Evolutionary conservation across 2,329 filamentous ascomycete genomes (phyloP).

Genomic region (Colletotrichum spinosum): DNA sequence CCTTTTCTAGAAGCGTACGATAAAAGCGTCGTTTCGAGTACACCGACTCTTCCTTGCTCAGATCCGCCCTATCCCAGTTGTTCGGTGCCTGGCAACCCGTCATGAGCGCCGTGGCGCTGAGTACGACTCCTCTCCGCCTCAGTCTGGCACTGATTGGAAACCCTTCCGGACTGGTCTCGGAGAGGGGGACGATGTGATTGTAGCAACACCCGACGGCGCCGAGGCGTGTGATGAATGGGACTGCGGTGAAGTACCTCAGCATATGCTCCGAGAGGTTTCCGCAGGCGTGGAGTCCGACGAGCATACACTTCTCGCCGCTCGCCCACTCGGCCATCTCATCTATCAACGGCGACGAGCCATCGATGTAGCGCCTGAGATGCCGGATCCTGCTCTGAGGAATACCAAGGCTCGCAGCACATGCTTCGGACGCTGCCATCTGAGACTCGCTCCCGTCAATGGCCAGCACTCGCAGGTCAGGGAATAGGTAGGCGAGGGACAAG

Average conservation of each 20-base stretch:
- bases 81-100: conserved; percentile 48
- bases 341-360: conserved; percentile 40
- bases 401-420: conserved; percentile 40
- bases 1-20: conserved; percentile 43
- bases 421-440: conserved; percentile 44
- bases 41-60: conserved; percentile 33
- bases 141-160: conserved; percentile 51
- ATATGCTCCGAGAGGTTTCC: conserved; percentile 49
- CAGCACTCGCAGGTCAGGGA: conserved; percentile 42
- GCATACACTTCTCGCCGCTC: conserved; percentile 43
- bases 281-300: conserved; percentile 48
- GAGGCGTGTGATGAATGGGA: conserved; percentile 40
- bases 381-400: conserved; percentile 40
- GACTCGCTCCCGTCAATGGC: conserved; percentile 47
- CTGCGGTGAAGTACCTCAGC: conserved; percentile 44
- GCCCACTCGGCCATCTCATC: conserved; percentile 44
- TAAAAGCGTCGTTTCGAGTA: conserved; percentile 44
- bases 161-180: conserved; percentile 51
- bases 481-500: conserved; percentile 44
- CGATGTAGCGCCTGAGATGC: conserved; percentile 45
- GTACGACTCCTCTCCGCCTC: conserved; percentile 36
- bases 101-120: conserved; percentile 48
- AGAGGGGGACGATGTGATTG: conserved; percentile 46
- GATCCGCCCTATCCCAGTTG: conserved; percentile 45
- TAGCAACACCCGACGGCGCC: conserved; percentile 48